Percentiles rank a stretch among this genome's conserved stretches.
Conservation (phyloP, 1,139 yeast genomes). For the Barnettozyma hawaiiensis region DNA sequence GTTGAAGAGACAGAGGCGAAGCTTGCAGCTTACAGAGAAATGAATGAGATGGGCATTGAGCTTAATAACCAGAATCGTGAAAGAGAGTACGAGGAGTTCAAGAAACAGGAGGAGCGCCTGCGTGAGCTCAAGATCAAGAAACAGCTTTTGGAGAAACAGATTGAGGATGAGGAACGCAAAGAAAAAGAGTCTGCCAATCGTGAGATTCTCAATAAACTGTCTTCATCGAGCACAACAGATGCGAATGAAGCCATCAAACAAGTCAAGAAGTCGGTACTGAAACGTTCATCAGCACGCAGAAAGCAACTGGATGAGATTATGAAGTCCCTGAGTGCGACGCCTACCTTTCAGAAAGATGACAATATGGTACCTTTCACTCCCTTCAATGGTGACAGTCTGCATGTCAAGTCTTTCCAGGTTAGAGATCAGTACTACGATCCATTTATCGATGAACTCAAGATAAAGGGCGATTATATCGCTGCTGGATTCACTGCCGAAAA, state of each 20-base stretch:
- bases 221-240: constrained; percentile 37
- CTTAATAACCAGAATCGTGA: constrained; percentile 70
- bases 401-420: constrained; percentile 40
- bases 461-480: constrained; percentile 68
- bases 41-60: constrained; percentile 68
- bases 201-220: constrained; percentile 66
- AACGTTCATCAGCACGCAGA: constrained; percentile 62
- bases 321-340: constrained; percentile 29
- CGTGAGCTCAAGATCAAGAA: constrained; percentile 56
- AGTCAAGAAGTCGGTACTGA: constrained; percentile 56
- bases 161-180: constrained; percentile 64
- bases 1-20: constrained; percentile 66
- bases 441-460: constrained; percentile 50
- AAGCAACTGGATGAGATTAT: constrained; percentile 63
- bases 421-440: constrained; percentile 51
- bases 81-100: constrained; percentile 55
- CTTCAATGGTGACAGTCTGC: constrained; percentile 81
- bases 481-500: constrained; percentile 75
- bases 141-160: constrained; percentile 58
- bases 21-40: constrained; percentile 65
- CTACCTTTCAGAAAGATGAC: constrained; percentile 1
- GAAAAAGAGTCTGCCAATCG: constrained; percentile 53
- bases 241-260: constrained; percentile 46
- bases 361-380: constrained; percentile 72
- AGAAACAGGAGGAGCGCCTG: constrained; percentile 42